Conservation (phyloP, 2,329 filamentous ascomycete species). For the Diplodia mutila region DNA sequence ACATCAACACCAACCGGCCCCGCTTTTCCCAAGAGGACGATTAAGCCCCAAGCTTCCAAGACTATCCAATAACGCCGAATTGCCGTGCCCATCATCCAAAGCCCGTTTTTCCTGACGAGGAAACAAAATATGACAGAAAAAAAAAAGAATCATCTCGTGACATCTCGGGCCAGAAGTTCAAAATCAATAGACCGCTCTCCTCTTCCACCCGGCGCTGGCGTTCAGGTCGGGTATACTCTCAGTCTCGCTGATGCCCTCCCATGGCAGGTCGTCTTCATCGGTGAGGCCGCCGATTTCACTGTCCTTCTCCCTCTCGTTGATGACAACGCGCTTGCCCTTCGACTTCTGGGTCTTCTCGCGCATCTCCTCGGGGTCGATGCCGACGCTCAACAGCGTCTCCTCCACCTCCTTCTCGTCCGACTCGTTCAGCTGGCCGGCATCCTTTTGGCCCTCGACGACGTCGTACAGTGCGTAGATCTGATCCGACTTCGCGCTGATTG, state of each 20-base stretch:
- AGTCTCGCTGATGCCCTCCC: conserved; percentile 44
- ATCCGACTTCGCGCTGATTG: conserved; percentile 73
- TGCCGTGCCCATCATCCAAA: neutral
- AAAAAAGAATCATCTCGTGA: neutral
- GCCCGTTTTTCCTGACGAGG: neutral
- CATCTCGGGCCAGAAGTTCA: neutral
- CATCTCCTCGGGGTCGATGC: conserved; percentile 44
- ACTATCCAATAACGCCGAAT: conserved; percentile 3
- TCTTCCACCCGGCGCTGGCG: conserved; percentile 10
- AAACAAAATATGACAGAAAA: neutral
- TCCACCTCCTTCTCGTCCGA: conserved; percentile 55
- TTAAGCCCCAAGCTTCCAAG: neutral
- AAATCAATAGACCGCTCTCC: neutral
- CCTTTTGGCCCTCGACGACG: conserved; percentile 79
- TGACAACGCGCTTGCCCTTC: conserved; percentile 43
- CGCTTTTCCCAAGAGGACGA: neutral
- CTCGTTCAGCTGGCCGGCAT: conserved; percentile 65
- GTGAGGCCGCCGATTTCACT: conserved; percentile 37
- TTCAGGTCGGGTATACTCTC: conserved; percentile 25
- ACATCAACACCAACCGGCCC: neutral
- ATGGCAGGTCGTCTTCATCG: conserved; percentile 43
- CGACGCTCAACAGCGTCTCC: conserved; percentile 48
- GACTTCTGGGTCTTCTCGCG: conserved; percentile 29
- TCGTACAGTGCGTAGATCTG: conserved; percentile 85
- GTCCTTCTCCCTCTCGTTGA: conserved; percentile 38